A percentile compares a stretch with the other conserved stretches of the same genome.
Evolutionary conservation across 1,139 yeast species (phyloP).

Genomic region (Candida glucosophila): DNA sequence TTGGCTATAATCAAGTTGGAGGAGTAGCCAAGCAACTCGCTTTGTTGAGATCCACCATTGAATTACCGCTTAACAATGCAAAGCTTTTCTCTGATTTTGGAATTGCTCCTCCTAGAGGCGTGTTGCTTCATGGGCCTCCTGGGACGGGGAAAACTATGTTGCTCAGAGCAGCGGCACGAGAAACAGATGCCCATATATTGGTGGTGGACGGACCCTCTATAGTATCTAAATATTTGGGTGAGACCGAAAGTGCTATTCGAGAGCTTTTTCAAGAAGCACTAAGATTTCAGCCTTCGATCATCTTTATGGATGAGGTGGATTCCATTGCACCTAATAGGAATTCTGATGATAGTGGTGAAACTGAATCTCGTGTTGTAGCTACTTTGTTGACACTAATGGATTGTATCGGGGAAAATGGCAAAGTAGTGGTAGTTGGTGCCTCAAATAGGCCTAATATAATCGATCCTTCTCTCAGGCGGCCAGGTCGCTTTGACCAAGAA

Average conservation of each 20-base stretch:
- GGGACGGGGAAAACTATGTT: slow-evolving; percentile 97
- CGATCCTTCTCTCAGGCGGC: slow-evolving; percentile 47
- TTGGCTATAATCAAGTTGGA: slow-evolving; percentile 55
- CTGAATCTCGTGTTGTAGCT: slow-evolving; percentile 84
- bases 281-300: slow-evolving; percentile 75
- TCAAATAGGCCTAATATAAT: slow-evolving; percentile 71
- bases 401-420: slow-evolving; percentile 65
- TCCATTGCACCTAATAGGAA: slow-evolving; percentile 78
- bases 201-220: slow-evolving; percentile 88
- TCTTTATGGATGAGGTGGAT: slow-evolving; percentile 88
- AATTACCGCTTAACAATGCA: slow-evolving; percentile 76
- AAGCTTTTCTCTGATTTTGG: slow-evolving; percentile 73
- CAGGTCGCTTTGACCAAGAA: slow-evolving; percentile 85
- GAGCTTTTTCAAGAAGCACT: slow-evolving; percentile 80
- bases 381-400: slow-evolving; percentile 86
- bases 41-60: slow-evolving; percentile 57
- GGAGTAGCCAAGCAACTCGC: slow-evolving; percentile 65
- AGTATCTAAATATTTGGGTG: slow-evolving; percentile 87
- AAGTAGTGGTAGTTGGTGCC: slow-evolving; percentile 76
- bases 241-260: slow-evolving; percentile 77
- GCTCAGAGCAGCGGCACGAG: slow-evolving; percentile 71
- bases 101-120: slow-evolving; percentile 86
- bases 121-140: slow-evolving; percentile 89
- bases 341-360: slow-evolving; percentile 81
- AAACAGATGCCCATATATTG: slow-evolving; percentile 65